Evolutionary conservation across 768 basidiomycete species (phyloP).

Genomic region (Pisolithus orientalis): DNA sequence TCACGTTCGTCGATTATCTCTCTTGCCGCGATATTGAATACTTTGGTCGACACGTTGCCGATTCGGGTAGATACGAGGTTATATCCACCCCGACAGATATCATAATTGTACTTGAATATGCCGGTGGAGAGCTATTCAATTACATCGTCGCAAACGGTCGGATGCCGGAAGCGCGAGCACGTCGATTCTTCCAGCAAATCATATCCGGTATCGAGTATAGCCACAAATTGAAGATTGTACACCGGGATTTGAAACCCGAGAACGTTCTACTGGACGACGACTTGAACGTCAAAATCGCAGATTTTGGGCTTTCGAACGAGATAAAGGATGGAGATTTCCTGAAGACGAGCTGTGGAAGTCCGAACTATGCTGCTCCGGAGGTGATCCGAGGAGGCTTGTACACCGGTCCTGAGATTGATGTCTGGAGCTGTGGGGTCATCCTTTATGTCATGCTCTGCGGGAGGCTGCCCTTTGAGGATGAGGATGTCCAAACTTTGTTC

Average conservation of each 20-base stretch:
- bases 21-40: neutral
- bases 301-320: constrained; percentile 94
- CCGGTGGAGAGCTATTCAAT: constrained; percentile 95
- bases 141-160: constrained; percentile 94
- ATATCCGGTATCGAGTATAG: constrained; percentile 97
- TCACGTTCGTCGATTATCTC: neutral
- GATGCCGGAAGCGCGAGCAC: constrained; percentile 82
- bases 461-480: constrained; percentile 93
- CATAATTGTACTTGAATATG: constrained; percentile 97
- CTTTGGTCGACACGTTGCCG: constrained; percentile 5
- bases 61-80: constrained; percentile 58
- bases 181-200: constrained; percentile 97
- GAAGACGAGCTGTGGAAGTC: constrained; percentile 95
- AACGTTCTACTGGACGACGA: constrained; percentile 85
- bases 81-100: constrained; percentile 95
- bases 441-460: constrained; percentile 98
- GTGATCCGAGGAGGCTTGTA: constrained; percentile 94
- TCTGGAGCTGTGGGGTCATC: constrained; percentile 99
- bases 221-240: constrained; percentile 94
- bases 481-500: constrained; percentile 88
- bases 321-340: constrained; percentile 96
- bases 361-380: constrained; percentile 98
- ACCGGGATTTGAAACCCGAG: constrained; percentile 97
- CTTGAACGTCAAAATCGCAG: constrained; percentile 95
- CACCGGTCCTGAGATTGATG: constrained; percentile 96